phyloP scores from a whole-genome alignment of 106 monocot genomes.

The Gastrodia elata region DNA sequence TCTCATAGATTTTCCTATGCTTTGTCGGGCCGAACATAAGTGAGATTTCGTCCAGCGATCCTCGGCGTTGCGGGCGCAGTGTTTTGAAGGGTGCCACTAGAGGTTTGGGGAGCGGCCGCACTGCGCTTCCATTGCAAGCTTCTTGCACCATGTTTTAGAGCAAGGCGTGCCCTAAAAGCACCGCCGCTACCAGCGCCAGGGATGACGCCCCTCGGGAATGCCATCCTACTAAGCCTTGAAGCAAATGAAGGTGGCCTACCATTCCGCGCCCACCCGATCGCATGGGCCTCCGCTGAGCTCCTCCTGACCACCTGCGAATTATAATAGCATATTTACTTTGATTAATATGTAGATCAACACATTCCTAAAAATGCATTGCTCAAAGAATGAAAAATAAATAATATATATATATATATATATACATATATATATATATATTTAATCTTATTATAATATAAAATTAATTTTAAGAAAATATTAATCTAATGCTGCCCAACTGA shows the following conservation, averaged over 20 bases:
- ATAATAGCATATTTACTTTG: too few relatives aligned
- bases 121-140: slow-evolving; percentile 53
- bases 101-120: too few relatives aligned
- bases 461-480: too few relatives aligned
- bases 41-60: slow-evolving; percentile 44
- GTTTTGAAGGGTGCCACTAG: slow-evolving; percentile 10
- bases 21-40: slow-evolving; percentile 62
- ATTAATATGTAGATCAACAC: too few relatives aligned
- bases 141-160: slow-evolving; percentile 58
- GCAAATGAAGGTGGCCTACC: slow-evolving; percentile 32
- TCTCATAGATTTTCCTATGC: slow-evolving; percentile 13
- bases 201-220: slow-evolving; percentile 44
- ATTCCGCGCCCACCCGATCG: slow-evolving; percentile 43
- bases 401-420: too few relatives aligned
- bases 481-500: too few relatives aligned
- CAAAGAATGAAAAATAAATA: too few relatives aligned
- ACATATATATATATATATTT: too few relatives aligned
- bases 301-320: slow-evolving; percentile 58
- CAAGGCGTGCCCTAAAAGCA: slow-evolving; percentile 42
- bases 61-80: neutral
- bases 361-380: too few relatives aligned
- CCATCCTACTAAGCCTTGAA: slow-evolving; percentile 35
- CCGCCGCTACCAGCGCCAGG: slow-evolving; percentile 39
- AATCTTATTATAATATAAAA: too few relatives aligned
- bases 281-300: slow-evolving; percentile 38